Conservation (phyloP, 2,329 filamentous ascomycete genomes). For the Trichoderma atrobrunneum region DNA sequence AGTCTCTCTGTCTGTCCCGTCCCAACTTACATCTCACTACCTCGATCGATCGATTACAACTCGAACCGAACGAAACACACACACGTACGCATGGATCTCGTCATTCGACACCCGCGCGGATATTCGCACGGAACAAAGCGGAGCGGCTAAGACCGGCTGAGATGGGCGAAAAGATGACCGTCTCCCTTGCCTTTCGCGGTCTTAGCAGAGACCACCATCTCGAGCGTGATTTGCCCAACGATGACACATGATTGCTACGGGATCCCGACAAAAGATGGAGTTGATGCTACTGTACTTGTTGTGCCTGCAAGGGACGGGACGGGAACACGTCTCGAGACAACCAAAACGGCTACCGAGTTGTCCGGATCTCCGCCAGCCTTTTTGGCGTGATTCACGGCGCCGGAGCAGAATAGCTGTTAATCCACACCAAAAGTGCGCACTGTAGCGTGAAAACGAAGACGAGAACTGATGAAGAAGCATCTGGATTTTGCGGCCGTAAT, state of each 20-base stretch:
- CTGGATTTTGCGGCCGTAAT: background rate
- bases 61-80: background rate
- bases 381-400: background rate
- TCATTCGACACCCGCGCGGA: background rate
- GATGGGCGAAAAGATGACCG: conserved; percentile 9
- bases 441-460: background rate
- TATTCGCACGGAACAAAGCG: background rate
- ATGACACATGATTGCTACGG: background rate
- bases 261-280: background rate
- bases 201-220: background rate
- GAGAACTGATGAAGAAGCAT: background rate
- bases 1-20: background rate
- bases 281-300: background rate
- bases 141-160: conserved; percentile 11
- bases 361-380: background rate
- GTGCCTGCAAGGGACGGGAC: background rate
- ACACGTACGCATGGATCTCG: background rate
- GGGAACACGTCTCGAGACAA: background rate
- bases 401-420: background rate
- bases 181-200: background rate
- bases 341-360: background rate
- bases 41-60: background rate
- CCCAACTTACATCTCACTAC: background rate
- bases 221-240: background rate
- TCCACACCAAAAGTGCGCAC: background rate